Percentiles rank a stretch among this genome's conserved stretches.
phyloP scores from a whole-genome alignment of 192 early-diverging fungal species.

The Gaertneriomyces sp. region DNA sequence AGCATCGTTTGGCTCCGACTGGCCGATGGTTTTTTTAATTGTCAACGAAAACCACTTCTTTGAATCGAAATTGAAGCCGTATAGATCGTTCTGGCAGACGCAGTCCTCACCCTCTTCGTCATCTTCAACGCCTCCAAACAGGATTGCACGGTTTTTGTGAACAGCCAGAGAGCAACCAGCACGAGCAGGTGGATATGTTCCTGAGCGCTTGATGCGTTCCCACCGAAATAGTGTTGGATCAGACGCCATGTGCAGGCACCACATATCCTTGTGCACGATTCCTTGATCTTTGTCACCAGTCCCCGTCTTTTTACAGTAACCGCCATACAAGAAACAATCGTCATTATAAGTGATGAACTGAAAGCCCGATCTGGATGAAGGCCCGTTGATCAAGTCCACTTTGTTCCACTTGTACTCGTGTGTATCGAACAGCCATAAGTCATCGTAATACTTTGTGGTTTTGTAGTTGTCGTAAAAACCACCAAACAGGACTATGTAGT shows the following conservation, averaged over 20 bases:
- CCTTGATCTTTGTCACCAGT: constrained; percentile 22
- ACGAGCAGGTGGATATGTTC: constrained; percentile 34
- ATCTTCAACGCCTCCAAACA: constrained; percentile 66
- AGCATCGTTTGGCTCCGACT: not conserved
- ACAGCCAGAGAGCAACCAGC: constrained; percentile 54
- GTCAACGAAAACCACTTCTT: constrained; percentile 61
- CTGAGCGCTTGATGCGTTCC: constrained; percentile 61
- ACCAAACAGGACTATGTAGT: constrained; percentile 15
- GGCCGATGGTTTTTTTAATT: constrained; percentile 34
- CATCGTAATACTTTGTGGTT: constrained; percentile 51
- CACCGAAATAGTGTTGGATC: constrained; percentile 56
- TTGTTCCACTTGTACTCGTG: constrained; percentile 55
- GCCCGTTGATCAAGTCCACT: constrained; percentile 28
- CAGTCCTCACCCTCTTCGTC: constrained; percentile 64
- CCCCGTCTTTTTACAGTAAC: constrained; percentile 62
- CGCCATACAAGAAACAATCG: constrained; percentile 61
- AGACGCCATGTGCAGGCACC: constrained; percentile 58
- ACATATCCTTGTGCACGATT: constrained; percentile 34
- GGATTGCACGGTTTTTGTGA: constrained; percentile 55
- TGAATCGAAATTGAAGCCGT: constrained; percentile 54
- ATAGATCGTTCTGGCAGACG: constrained; percentile 61
- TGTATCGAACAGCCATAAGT: constrained; percentile 68
- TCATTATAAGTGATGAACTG: constrained; percentile 55
- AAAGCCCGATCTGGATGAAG: constrained; percentile 55
- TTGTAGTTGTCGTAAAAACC: constrained; percentile 47